Conservation (phyloP, 2,329 filamentous ascomycete species). For the Raffaelea albimanens region DNA sequence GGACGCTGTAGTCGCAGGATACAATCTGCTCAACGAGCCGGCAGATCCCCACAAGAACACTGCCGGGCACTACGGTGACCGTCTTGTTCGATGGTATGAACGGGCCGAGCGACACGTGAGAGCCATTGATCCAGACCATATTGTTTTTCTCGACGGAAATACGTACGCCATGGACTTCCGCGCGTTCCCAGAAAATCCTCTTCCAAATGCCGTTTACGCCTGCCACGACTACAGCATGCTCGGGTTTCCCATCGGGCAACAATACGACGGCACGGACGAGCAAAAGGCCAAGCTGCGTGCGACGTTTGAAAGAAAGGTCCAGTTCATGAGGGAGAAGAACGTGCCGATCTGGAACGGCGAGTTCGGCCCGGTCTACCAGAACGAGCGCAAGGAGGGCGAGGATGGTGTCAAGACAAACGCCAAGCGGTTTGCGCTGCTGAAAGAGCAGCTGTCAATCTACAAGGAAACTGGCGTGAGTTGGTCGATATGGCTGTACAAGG, state of each 20-base stretch:
- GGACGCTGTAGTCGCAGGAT: slow-evolving; percentile 24
- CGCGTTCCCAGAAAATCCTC: slow-evolving; percentile 24
- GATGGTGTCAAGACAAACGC: slow-evolving; percentile 25
- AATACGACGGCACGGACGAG: slow-evolving; percentile 22
- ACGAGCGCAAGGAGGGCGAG: slow-evolving; percentile 18
- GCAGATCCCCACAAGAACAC: slow-evolving; percentile 13
- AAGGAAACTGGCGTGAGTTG: slow-evolving; percentile 14
- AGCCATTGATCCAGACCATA: slow-evolving; percentile 35
- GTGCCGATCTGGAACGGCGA: slow-evolving; percentile 35
- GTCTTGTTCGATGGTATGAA: slow-evolving; percentile 23
- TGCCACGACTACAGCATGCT: slow-evolving; percentile 43
- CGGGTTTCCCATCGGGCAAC: slow-evolving; percentile 34
- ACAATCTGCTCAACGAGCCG: slow-evolving; percentile 21
- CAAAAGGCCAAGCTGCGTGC: slow-evolving; percentile 27
- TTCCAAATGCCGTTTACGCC: slow-evolving; percentile 40
- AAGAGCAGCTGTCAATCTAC: slow-evolving; percentile 24
- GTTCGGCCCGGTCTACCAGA: slow-evolving; percentile 34
- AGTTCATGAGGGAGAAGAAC: slow-evolving; percentile 27
- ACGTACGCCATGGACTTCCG: slow-evolving; percentile 44
- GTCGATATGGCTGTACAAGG: slow-evolving; percentile 14
- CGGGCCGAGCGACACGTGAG: slow-evolving; percentile 27
- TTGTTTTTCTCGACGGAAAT: slow-evolving; percentile 38
- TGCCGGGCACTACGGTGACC: not conserved
- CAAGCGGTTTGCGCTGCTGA: slow-evolving; percentile 26
- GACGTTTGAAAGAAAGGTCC: slow-evolving; percentile 26